Base-by-base conservation (phyloP, 2,329 filamentous ascomycete species). In the Seiridium cupressi region DNA sequence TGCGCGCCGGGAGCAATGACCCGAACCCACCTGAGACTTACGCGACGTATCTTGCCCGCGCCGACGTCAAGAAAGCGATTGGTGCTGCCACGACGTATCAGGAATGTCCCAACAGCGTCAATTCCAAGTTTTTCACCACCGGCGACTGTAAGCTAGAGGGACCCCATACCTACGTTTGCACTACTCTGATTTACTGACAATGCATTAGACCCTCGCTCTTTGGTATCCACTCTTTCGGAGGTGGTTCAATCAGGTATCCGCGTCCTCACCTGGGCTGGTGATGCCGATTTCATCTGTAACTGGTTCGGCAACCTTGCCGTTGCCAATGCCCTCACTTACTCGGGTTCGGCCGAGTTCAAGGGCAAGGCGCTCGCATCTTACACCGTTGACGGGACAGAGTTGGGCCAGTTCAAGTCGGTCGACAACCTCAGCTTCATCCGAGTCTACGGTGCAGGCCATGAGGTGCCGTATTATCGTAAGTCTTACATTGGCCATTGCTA, bases 281-380 rank as follows among this genome's bases (percentile, higher is more conserved):
- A 85, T 58, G 78, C 83, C 3, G 84, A 87, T 64, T 85, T 77
- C 72, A 83, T 85, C 57, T 86, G 82, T 65, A 86, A 86, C 70
- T 85, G 82, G 79, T 72, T 80, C 36, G 84, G 84, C n/a, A 78
- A 75, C 38, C 73, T 81, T 5, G 74, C 70, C 9, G 78, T 77
- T 1, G 78, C 80, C 1, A 74, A 85, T 40, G 73, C 74, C 0
- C 72, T 86, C 32, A 70, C 74, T 10, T 85, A 77, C 66, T 61
- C 70, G 1, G 75, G 73, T 2, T 69, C 74, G 6, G 61, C 72
- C 0, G 69, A 74, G 3, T 86, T 85, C 64, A 67, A 68, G 3
- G 65, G 67, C 31, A 72, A 71, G 18, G 61, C 68, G 31, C 64
- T 80, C 10, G 60, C 68, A 62, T 65, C 73, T 1, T 86, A 85